Conservation (phyloP, 352 stramenopile genomes). For the Lagenidium giganteum region DNA sequence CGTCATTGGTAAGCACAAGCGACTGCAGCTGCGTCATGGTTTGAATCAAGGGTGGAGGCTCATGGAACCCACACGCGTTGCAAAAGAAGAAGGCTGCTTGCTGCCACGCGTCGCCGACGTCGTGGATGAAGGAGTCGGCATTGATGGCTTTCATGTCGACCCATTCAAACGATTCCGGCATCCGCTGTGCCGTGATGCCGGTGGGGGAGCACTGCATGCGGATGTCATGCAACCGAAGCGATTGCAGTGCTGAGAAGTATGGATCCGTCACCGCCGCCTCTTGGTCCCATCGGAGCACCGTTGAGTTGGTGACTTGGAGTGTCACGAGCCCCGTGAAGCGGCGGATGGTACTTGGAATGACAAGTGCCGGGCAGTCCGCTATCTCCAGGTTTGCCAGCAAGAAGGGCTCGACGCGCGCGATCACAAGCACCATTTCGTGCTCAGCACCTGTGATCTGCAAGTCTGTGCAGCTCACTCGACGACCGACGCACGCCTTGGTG, state of each 20-base stretch:
- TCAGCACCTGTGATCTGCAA: too few species aligned
- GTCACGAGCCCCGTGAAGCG: background rate
- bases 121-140: background rate
- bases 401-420: background rate
- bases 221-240: background rate
- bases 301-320: background rate
- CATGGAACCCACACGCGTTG: background rate
- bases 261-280: background rate
- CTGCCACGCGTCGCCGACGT: constrained; percentile 4
- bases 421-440: background rate
- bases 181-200: background rate
- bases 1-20: background rate
- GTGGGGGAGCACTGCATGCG: background rate
- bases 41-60: background rate
- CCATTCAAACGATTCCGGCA: constrained; percentile 6
- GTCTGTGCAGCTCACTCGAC: too few species aligned
- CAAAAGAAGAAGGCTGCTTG: background rate
- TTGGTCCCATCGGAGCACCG: background rate
- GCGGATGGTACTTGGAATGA: background rate
- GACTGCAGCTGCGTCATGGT: background rate
- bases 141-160: constrained; percentile 2
- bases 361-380: constrained; percentile 1
- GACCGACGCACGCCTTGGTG: too few species aligned
- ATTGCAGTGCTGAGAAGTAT: too few species aligned
- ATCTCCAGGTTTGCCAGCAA: constrained; percentile 5